Evolutionary conservation across 768 basidiomycete species (phyloP).

Genomic region (Kwoniella bestiolae): DNA sequence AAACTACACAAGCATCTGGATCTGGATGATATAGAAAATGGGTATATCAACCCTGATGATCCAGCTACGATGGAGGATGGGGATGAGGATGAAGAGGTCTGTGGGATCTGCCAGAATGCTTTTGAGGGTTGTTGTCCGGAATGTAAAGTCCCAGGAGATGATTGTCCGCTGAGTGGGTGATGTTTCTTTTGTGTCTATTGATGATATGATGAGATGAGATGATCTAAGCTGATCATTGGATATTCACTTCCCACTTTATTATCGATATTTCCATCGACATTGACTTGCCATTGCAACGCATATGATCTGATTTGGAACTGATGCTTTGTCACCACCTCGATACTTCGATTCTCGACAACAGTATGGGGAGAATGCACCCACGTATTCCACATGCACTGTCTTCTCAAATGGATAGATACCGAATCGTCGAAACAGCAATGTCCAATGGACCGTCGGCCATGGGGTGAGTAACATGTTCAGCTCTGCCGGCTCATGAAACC

Average conservation of each 20-base stretch:
- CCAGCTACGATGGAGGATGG: slow-evolving; percentile 31
- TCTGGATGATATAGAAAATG: slow-evolving; percentile 22
- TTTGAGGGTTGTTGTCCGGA: slow-evolving; percentile 94
- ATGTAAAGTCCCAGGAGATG: slow-evolving; percentile 96
- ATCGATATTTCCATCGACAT: slow-evolving; percentile 2
- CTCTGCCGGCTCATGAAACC: no score
- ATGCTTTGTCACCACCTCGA: no score
- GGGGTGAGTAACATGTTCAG: no score
- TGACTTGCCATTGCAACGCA: background rate
- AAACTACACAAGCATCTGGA: slow-evolving; percentile 40
- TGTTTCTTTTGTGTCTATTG: background rate
- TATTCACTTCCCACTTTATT: no score
- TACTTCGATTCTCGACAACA: slow-evolving; percentile 55
- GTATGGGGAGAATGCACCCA: slow-evolving; percentile 99
- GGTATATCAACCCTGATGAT: slow-evolving; percentile 13
- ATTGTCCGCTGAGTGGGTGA: slow-evolving; percentile 81
- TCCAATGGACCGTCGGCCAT: slow-evolving; percentile 94
- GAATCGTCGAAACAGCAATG: slow-evolving; percentile 89
- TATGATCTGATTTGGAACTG: background rate
- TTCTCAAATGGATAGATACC: slow-evolving; percentile 94
- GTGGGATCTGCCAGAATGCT: slow-evolving; percentile 49
- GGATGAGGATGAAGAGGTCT: slow-evolving; percentile 52
- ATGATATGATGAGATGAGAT: no score
- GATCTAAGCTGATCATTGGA: no score
- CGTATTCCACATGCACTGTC: slow-evolving; percentile 98